These are phyloP conservation scores for Russula sp. DNA, from an alignment of 768 basidiomycete genomes.

Conservation along the genomic window DNA sequence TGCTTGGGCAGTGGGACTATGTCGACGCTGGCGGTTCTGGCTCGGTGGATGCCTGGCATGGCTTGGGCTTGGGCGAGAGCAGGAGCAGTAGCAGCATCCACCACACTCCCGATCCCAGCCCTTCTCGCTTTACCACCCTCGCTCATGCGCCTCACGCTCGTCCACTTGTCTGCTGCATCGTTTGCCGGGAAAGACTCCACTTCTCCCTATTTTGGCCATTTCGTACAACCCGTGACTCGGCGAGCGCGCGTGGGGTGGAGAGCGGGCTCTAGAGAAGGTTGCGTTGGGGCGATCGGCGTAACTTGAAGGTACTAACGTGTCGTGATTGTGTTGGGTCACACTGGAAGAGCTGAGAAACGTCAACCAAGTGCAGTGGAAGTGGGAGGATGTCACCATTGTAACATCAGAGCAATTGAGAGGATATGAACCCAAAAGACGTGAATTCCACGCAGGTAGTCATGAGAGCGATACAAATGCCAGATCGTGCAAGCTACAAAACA, in stretches of 20 bases:
- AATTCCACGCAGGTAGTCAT: not conserved
- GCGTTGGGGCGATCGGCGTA: constrained; percentile 52
- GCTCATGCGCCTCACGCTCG: constrained; percentile 52
- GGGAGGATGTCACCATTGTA: constrained; percentile 55
- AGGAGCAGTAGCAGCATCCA: constrained; percentile 34
- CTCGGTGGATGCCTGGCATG: not conserved
- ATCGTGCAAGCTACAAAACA: constrained; percentile 14
- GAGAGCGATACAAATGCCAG: constrained; percentile 1
- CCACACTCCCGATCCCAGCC: constrained; percentile 37
- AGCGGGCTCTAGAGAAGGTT: constrained; percentile 39
- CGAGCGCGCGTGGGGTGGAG: constrained; percentile 25
- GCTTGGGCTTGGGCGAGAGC: not conserved
- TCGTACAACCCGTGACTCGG: constrained; percentile 55
- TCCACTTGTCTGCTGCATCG: constrained; percentile 50
- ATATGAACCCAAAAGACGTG: not conserved
- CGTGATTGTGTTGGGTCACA: constrained; percentile 42
- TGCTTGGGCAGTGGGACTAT: constrained; percentile 8
- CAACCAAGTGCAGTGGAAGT: constrained; percentile 61
- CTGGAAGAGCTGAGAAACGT: constrained; percentile 37
- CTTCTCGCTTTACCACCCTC: constrained; percentile 54
- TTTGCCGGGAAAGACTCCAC: constrained; percentile 51
- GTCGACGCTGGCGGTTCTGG: not conserved
- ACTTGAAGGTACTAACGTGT: constrained; percentile 48
- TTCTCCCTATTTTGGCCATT: constrained; percentile 56
- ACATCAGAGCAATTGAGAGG: constrained; percentile 22